Evolutionary conservation across 2,329 filamentous ascomycete species (phyloP), one percentile per base, ranked within the genome.

Genomic region (Fusarium marasasianum): DNA sequence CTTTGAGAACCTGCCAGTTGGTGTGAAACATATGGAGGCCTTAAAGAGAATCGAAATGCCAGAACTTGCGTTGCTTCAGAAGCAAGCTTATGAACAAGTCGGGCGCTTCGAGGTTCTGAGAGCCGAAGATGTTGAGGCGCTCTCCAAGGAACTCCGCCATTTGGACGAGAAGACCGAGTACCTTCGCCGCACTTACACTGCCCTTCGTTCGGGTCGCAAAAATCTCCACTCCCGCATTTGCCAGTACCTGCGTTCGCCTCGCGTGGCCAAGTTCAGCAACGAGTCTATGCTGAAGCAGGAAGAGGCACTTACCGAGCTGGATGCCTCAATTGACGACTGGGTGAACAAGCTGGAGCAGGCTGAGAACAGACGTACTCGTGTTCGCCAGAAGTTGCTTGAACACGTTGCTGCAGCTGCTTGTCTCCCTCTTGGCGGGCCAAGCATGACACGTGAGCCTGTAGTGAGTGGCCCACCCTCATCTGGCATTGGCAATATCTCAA

Each of bases 81-180:
- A 86, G 72, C 91, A 92, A 77, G 91, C 91, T 3, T 82, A 90
- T 43, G 88, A 89, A 37, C 91, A 92, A 78, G 89, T 88, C 1
- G 85, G 87, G 43, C 85, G 89, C 37, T 93, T 93, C 70, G 90
- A 92, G 80, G 86, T 93, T n/a, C 84, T 93, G 29, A 84, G 83
- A 53, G 85, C 86, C 58, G 87, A 88, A 33, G 90, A 93, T 72
- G 91, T 93, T 20, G 90, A 92, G 57, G 83, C 84, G 24, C 85
- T 94, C 10, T 93, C 92, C 22, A 89, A 88, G 89, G 93, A 95
- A 83, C 90, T 95, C 61, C 90, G 91, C 56, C 90, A 88, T 66
- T 86, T 95, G n/a, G 93, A 95, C 77, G 92, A 94, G 79, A 90
- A 93, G 63, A 93, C 91, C 63, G 92, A 94, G 74, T 95, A 95